These are phyloP conservation scores for Daldinia childiae DNA, from an alignment of 495 filamentous ascomycete species.

Conservation along the genomic window DNA sequence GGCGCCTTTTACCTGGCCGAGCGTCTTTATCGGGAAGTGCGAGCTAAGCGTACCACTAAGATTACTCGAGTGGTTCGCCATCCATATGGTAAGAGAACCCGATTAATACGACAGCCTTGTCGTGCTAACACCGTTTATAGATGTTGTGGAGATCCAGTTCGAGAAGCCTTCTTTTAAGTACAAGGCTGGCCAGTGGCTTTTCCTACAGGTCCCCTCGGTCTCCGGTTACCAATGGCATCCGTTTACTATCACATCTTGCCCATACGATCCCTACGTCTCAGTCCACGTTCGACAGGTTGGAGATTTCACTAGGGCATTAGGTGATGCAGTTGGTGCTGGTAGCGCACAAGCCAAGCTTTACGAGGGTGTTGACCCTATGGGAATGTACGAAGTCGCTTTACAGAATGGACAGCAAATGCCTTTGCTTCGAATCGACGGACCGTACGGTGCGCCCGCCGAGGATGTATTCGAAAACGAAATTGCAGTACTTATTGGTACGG, in stretches of 20 bases:
- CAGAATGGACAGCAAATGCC: slow-evolving; percentile 94
- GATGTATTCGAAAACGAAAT: slow-evolving; percentile 99
- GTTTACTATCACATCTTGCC: slow-evolving; percentile 99
- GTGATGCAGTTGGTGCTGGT: slow-evolving; percentile 92
- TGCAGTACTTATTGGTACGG: slow-evolving; percentile 94
- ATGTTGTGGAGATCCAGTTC: slow-evolving; percentile 97
- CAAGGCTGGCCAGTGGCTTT: slow-evolving; percentile 98
- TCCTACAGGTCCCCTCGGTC: slow-evolving; percentile 90
- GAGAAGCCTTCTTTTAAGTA: slow-evolving; percentile 95
- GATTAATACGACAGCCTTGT: neutral
- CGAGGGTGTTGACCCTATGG: slow-evolving; percentile 89
- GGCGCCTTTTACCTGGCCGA: slow-evolving; percentile 87
- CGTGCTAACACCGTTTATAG: slow-evolving; percentile 59
- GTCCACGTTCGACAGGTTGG: slow-evolving; percentile 96
- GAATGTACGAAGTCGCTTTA: slow-evolving; percentile 98
- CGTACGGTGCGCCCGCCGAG: slow-evolving; percentile 96
- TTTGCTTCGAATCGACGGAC: slow-evolving; percentile 86
- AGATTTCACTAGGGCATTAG: slow-evolving; percentile 89
- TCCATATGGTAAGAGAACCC: slow-evolving; percentile 80
- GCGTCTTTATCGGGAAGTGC: slow-evolving; percentile 90
- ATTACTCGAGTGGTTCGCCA: slow-evolving; percentile 95
- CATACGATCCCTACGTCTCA: slow-evolving; percentile 91
- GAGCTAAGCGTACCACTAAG: slow-evolving; percentile 79
- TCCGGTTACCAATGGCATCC: slow-evolving; percentile 96
- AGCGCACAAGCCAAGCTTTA: slow-evolving; percentile 83